Evolutionary conservation across 2,329 filamentous ascomycete species (phyloP), one percentile per base, ranked within the genome.

Genomic region (Tolypocladium tundrense): DNA sequence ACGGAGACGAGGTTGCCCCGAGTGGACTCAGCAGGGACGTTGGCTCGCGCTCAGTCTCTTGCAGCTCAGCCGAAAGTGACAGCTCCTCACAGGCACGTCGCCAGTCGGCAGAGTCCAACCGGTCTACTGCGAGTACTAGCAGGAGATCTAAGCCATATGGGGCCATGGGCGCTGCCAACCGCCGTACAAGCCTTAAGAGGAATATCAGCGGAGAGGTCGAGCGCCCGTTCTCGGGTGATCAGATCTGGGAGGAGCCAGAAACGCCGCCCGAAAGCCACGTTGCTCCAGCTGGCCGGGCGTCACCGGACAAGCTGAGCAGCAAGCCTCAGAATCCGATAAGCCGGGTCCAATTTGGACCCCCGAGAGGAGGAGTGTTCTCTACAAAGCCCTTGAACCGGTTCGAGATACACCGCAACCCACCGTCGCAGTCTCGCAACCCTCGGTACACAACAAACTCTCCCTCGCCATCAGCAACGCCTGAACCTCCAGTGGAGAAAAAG

Each of bases 181-280:
- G 81, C 40, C 85, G 85, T 61, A 87, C 84, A 66, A 87, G 85
- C 64, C 78, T 83, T 65, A 86, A 83, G 71, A 81, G 88, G 60
- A 88, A 88, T 63, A 81, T 86, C 66, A 91, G 87, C 68, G 87
- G 86, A 24, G 85, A 88, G 66, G 74, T 86, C 59, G 76, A 81
- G 63, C 82, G 79, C 57, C 81, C 85, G 1, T 91, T 90, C 68
- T 87, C 86, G 1, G 84, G 86, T 40, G 88, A 91, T 68, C 86
- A 90, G 67, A 92, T 97, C 60, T 97, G 91, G 79, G 92, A 97
- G 70, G 93, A 97, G 69, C 88, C 90, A 1, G 84, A 88, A 66
- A 77, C 69, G 19, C 61, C 62, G 16, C 54, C 60, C 14, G 45
- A 58, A 50, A 63, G 40, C 40, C 51, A 42, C 5, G 48, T 42